These are phyloP conservation scores for Candida saitoana DNA, from an alignment of 805 yeast species.

Conservation along the genomic window DNA sequence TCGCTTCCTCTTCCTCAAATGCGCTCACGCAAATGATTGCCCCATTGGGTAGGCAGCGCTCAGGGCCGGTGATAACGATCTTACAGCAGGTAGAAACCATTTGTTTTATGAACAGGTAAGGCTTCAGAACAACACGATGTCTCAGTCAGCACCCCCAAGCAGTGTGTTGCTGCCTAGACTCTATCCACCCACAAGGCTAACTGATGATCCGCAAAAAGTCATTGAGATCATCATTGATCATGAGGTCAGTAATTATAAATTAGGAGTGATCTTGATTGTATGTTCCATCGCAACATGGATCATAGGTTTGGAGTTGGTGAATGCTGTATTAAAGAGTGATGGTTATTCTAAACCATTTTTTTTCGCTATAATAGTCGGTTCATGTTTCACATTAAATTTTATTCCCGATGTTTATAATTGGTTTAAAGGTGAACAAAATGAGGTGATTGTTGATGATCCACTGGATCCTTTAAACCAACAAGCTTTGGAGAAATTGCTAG, in stretches of 20 bases:
- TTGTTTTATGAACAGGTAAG: not conserved
- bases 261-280: slow-evolving; percentile 41
- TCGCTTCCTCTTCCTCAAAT: not conserved
- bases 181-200: not conserved
- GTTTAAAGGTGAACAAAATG: not conserved
- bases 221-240: slow-evolving; percentile 34
- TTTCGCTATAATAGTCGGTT: slow-evolving; percentile 45
- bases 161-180: not conserved
- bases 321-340: slow-evolving; percentile 45
- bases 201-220: slow-evolving; percentile 19
- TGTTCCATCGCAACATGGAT: slow-evolving; percentile 47
- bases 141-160: not conserved
- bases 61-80: not conserved
- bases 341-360: slow-evolving; percentile 47
- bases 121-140: not conserved
- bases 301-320: slow-evolving; percentile 46
- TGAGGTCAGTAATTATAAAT: slow-evolving; percentile 40
- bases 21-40: not conserved
- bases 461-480: slow-evolving; percentile 1
- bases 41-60: not conserved
- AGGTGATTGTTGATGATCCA: not conserved
- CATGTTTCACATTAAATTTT: slow-evolving; percentile 44
- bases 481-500: slow-evolving; percentile 8
- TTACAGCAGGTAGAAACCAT: not conserved
- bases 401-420: slow-evolving; percentile 28